phyloP scores from a whole-genome alignment of 2,329 filamentous ascomycete species.

The Ophiocordyceps camponoti-floridani region DNA sequence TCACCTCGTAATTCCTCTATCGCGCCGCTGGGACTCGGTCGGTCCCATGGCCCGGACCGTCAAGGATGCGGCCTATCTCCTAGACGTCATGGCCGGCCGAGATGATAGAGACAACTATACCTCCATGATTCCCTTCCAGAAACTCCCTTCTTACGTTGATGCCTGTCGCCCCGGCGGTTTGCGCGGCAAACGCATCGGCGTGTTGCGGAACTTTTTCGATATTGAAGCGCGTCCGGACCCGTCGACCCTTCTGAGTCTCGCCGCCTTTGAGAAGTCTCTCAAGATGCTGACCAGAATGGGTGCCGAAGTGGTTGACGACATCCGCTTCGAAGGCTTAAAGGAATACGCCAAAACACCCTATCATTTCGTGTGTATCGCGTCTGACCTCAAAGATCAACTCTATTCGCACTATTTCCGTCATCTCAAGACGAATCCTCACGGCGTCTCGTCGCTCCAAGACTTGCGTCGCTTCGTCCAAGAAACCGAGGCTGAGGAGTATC shows the following conservation, averaged over 20 bases:
- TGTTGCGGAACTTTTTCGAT: constrained; percentile 37
- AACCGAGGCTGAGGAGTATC: constrained; percentile 30
- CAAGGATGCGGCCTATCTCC: constrained; percentile 40
- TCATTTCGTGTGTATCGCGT: constrained; percentile 4
- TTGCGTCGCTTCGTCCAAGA: not conserved
- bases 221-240: not conserved
- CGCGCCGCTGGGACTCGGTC: constrained; percentile 42
- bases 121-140: constrained; percentile 37
- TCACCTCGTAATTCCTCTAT: constrained; percentile 47
- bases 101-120: constrained; percentile 45
- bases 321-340: not conserved
- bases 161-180: constrained; percentile 37
- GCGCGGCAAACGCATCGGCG: constrained; percentile 40
- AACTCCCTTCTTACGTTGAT: constrained; percentile 42
- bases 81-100: constrained; percentile 43
- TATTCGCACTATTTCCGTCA: not conserved
- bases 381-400: constrained; percentile 31
- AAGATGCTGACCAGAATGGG: constrained; percentile 32
- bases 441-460: not conserved
- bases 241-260: not conserved
- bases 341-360: not conserved
- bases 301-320: constrained; percentile 34
- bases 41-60: constrained; percentile 45
- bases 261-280: constrained; percentile 33
- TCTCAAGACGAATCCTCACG: not conserved